Base-by-base conservation (phyloP, 257 asterid species). In the Ligustrum vulgare region DNA sequence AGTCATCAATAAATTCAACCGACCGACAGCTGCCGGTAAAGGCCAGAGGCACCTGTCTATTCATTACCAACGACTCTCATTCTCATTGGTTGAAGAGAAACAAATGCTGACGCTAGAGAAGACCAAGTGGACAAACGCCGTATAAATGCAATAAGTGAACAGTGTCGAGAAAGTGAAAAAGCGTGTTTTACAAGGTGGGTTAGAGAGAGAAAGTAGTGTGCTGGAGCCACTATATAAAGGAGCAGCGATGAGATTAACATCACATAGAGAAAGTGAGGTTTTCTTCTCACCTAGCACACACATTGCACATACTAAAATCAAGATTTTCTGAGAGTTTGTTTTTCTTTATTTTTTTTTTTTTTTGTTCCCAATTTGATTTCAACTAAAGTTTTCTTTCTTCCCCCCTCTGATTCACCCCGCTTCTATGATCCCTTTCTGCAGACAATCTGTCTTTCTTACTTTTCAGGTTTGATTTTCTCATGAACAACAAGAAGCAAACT, bases 211-310 rank as follows among this genome's bases (percentile, higher is more conserved):
- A 82, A 71, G 73, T 81, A 18, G 56, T 35, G 76, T 79, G 85
- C 81, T 2, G 32, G 5, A 51, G 51, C 23, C 47, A 75, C 80
- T 89, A 91, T 93, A 91, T 41, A 91, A 84, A 0, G 72, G 35
- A 33, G 82, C 79, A 66, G 80, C 68, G 62, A 35, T 34, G 31
- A 4, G 12, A 43, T 23, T 0, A 18, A 71, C 51, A 43, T 77
- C 82, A 79, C 88, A 70, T 22, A 65, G 58, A 33, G 78, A 82
- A 80, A 75, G 88, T 72, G 90, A 84, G 90, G 85, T 74, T 76
- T 45, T 70, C 72, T 58, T 75, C 87, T 80, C 94, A 86, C 92
- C 84, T 75, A 12, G 87, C 95, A 86, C 92, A 78, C 94, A 86
- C 89, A 73, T 77, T 25, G 35, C 80, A 74, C 80, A 32, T 35